A percentile compares a stretch with the other conserved stretches of the same genome.
phyloP scores from a whole-genome alignment of 1,284 basidiomycete species.

The Ganoderma boninense region DNA sequence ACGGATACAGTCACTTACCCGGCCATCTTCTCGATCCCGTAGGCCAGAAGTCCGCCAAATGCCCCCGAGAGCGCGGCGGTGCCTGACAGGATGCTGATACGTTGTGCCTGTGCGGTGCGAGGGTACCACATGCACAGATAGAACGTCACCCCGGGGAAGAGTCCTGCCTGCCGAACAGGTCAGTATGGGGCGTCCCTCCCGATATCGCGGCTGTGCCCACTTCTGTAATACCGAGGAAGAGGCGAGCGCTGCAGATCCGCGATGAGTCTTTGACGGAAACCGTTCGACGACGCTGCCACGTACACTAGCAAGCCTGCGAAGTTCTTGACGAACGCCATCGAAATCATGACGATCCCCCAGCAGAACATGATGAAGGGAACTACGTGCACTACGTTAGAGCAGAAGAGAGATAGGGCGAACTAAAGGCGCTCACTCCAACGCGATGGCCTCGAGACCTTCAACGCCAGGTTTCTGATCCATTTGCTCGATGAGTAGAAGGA shows the following conservation, averaged over 20 bases:
- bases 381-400: neutral
- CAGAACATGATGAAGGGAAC: slow-evolving; percentile 30
- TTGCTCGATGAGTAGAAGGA: too few species aligned
- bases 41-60: slow-evolving; percentile 21
- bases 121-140: slow-evolving; percentile 49
- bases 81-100: slow-evolving; percentile 58
- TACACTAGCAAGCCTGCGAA: slow-evolving; percentile 23
- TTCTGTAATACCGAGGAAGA: slow-evolving; percentile 16
- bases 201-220: neutral
- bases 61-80: slow-evolving; percentile 57
- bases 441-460: slow-evolving; percentile 25
- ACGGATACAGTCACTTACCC: neutral
- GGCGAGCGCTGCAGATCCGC: slow-evolving; percentile 9
- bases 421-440: slow-evolving; percentile 22
- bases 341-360: slow-evolving; percentile 26
- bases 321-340: slow-evolving; percentile 29
- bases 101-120: slow-evolving; percentile 22
- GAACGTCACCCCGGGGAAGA: slow-evolving; percentile 63
- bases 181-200: slow-evolving; percentile 46
- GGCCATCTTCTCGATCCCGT: slow-evolving; percentile 15
- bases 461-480: slow-evolving; percentile 28
- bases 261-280: neutral
- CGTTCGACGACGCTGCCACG: neutral
- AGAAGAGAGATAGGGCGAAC: neutral
- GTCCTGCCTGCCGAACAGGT: slow-evolving; percentile 53